Evolutionary conservation across 345 rosid species (phyloP).

Genomic region (Mallotus nudiflorus): DNA sequence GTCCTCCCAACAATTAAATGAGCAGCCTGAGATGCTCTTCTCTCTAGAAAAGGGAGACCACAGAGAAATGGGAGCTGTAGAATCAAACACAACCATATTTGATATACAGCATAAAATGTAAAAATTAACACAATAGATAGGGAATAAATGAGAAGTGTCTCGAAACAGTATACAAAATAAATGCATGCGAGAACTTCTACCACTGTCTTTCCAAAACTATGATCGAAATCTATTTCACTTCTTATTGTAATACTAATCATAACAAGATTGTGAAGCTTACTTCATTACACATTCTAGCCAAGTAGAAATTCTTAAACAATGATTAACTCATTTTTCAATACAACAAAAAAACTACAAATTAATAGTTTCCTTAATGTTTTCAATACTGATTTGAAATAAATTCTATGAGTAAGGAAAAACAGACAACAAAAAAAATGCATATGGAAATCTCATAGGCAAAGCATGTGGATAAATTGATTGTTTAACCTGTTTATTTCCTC

Average conservation of each 20-base stretch:
- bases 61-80: constrained; percentile 84
- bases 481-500: constrained; percentile 84
- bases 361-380: background rate
- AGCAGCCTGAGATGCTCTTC: constrained; percentile 81
- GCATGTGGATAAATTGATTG: constrained; percentile 1
- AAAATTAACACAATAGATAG: background rate
- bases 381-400: background rate
- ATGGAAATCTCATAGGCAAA: background rate
- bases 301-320: background rate
- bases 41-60: constrained; percentile 90
- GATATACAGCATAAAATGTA: background rate
- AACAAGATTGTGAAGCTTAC: constrained; percentile 7
- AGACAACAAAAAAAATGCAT: background rate
- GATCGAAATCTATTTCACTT: constrained; percentile 2
- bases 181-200: background rate
- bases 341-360: background rate
- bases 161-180: background rate
- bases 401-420: background rate
- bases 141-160: background rate
- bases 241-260: background rate
- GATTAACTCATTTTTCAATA: background rate
- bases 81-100: constrained; percentile 8
- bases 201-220: background rate
- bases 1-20: constrained; percentile 86
- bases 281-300: background rate